Evolutionary conservation across 2,329 filamentous ascomycete genomes (phyloP).

Genomic region (Fusarium haematococcum): DNA sequence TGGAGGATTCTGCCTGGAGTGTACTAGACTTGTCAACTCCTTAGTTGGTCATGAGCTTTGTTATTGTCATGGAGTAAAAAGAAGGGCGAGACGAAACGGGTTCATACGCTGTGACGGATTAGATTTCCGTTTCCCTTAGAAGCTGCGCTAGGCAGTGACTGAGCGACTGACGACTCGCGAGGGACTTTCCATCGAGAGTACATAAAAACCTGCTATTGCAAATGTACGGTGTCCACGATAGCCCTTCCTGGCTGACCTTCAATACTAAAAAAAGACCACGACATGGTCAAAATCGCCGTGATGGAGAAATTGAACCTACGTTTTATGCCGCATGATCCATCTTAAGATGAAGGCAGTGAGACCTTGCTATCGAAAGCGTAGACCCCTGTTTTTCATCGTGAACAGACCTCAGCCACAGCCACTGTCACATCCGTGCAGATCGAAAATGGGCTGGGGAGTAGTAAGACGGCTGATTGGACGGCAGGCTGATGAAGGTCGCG

Average conservation of each 20-base stretch:
- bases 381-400: neutral
- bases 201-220: neutral
- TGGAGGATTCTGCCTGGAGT: conserved; percentile 85
- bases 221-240: neutral
- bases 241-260: neutral
- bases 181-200: neutral
- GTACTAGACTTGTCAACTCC: conserved; percentile 14
- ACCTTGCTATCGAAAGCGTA: neutral
- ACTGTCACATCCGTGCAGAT: neutral
- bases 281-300: neutral
- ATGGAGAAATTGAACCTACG: neutral
- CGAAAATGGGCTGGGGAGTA: too few species aligned
- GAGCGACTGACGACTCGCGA: neutral
- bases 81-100: neutral
- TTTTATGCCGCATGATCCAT: neutral
- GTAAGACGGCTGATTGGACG: neutral
- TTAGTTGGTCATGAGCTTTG: neutral
- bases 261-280: neutral
- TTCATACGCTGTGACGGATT: neutral
- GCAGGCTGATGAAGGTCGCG: neutral
- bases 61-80: neutral
- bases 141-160: neutral
- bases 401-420: neutral
- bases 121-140: neutral
- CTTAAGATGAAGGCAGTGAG: neutral